A percentile compares a stretch with the other conserved stretches of the same genome.
These are phyloP conservation scores for Herpetomonas samuelpessoai DNA, from an alignment of 208 protist species.

Conservation along the genomic window DNA sequence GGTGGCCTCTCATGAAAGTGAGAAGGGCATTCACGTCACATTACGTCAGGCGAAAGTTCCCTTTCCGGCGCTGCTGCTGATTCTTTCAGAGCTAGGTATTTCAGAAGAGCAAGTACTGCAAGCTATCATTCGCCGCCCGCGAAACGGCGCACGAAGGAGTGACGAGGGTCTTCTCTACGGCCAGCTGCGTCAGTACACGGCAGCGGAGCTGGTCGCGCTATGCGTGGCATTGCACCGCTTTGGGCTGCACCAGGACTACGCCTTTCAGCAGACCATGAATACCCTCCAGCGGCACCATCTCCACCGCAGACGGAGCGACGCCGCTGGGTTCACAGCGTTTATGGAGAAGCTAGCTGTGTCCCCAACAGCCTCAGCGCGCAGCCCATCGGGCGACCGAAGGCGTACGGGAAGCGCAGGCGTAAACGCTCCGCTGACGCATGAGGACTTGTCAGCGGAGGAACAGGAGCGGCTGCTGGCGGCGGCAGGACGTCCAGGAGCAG, in stretches of 20 bases:
- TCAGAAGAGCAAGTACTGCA: slow-evolving; percentile 53
- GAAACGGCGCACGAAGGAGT: background rate
- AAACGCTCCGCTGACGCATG: too few species aligned
- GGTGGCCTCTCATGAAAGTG: background rate
- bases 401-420: too few species aligned
- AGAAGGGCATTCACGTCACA: background rate
- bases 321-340: background rate
- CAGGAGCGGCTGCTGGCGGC: too few species aligned
- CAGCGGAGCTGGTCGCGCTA: slow-evolving; percentile 39
- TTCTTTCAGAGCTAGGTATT: slow-evolving; percentile 47
- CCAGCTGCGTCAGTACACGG: slow-evolving; percentile 34
- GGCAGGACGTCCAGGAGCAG: too few species aligned
- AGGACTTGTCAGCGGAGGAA: too few species aligned
- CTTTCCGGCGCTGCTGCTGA: slow-evolving; percentile 48
- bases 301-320: background rate
- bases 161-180: slow-evolving; percentile 27
- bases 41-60: slow-evolving; percentile 20
- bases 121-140: slow-evolving; percentile 13
- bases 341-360: too few species aligned
- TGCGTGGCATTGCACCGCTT: slow-evolving; percentile 70
- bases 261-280: slow-evolving; percentile 28
- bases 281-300: slow-evolving; percentile 2
- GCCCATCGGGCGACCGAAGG: too few species aligned
- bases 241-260: slow-evolving; percentile 51
- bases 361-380: too few species aligned